Evolutionary conservation across 2,329 filamentous ascomycete species (phyloP), one percentile per base, ranked within the genome.

Genomic region (Daldinia sp.): DNA sequence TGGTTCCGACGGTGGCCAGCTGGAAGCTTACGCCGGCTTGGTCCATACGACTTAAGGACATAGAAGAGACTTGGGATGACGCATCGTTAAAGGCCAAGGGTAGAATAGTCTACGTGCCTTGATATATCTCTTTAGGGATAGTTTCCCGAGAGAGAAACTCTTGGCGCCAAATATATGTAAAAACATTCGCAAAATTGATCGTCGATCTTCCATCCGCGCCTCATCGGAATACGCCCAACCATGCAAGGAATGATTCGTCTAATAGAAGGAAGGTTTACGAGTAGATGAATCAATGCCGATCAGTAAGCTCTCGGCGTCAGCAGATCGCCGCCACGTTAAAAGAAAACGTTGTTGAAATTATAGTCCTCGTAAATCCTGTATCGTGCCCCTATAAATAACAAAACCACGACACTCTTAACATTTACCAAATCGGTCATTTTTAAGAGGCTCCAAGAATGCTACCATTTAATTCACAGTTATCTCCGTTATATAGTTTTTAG

Each of bases 31-130:
- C 66, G 29, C 64, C 68, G 11, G 64, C 70, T 1, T 60, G 59
- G 6, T 50, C 64, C 23, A 56, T 77, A 17, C 70, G 71, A n/a
- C 53, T 77, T 15, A 71, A 69, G 51, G 69, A 77, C 50, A 73
- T 79, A n/a, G 72, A 75, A 25, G 56, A 63, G 41, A 68, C 68
- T 2, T 78, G 76, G 77, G 57, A 64, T 7, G 72, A 76, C 27
- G 68, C 65, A 39, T 60, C 69, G 2, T 51, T 71, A 21, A 57
- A n/a, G 13, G 39, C 34, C 6, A 68, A 71, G 59, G 72, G 68
- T 2, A 66, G 73, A 35, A n/a, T 75, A 37, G 72, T 75, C 7
- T 71, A 70, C 15, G 58, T 70, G 4, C 71, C 72, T 17, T 74
- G 54, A 27, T 35, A 21, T 6, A n/a, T 23, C 23, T 23, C 29